Conservation (phyloP, 768 basidiomycete species). For the Phanerochaete carnosa region DNA sequence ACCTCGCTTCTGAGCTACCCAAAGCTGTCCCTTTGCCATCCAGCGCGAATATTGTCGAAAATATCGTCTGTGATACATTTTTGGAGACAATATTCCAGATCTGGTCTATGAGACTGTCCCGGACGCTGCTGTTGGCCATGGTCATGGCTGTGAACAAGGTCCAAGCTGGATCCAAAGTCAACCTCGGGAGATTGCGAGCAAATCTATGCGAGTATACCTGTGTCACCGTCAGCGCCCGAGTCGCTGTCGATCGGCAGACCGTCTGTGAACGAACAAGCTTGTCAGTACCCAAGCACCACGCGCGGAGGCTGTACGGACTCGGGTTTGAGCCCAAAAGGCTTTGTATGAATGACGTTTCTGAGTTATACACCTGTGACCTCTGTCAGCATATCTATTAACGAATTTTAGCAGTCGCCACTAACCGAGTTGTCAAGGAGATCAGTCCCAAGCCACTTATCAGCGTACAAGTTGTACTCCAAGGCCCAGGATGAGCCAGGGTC, state of each 20-base stretch:
- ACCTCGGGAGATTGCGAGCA: neutral
- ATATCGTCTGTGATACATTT: neutral
- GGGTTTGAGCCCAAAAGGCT: neutral
- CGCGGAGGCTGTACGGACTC: neutral
- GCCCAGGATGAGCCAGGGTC: neutral
- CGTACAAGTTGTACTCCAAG: slow-evolving; percentile 3
- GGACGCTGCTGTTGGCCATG: slow-evolving; percentile 8
- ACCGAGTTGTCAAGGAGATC: neutral
- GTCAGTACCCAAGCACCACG: too few relatives aligned
- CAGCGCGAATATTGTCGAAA: neutral
- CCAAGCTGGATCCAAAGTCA: neutral
- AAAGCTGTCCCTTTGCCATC: neutral
- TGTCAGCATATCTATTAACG: too few relatives aligned
- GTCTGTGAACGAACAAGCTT: too few relatives aligned
- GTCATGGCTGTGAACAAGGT: neutral
- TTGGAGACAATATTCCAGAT: neutral
- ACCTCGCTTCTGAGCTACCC: neutral
- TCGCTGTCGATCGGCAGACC: neutral
- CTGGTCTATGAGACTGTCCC: slow-evolving; percentile 1
- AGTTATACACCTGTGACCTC: neutral
- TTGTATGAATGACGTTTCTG: neutral
- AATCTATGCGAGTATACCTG: slow-evolving; percentile 1
- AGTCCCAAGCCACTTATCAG: slow-evolving; percentile 1
- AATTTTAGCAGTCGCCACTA: neutral
- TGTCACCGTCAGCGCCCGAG: neutral